Evolutionary conservation across 169 alveolate species (phyloP), one percentile per base, ranked within the genome.

Genomic region (Fabrea salina): DNA sequence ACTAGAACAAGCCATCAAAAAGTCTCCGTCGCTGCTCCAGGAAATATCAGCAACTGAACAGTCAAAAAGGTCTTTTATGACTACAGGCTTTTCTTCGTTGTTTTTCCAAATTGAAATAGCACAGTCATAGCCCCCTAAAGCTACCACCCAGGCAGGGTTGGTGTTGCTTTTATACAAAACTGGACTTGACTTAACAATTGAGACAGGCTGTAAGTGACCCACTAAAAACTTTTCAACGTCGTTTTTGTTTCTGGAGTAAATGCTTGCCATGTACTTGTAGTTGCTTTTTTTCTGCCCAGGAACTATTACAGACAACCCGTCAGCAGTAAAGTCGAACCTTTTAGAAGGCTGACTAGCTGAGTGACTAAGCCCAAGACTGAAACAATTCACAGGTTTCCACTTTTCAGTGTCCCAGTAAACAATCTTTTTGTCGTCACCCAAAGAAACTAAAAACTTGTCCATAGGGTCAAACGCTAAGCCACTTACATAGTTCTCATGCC

Each of bases 121-220:
- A 19, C 64, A 68, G 32, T 68, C 78, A 44, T 40, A 68, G 25
- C 78, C 78, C 37, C 78, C 78, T 47, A 68, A n/a, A n/a, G 78
- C 78, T n/a, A 68, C 39, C n/a, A 32, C 35, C 27, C 57, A 68
- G 0, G 7, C 22, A n/a, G 19, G 30, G 19, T 37, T 19, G 19
- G 19, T 43, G 13, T 68, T 43, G n/a, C 59, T 22, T 30, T 68
- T 47, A 44, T 68, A 68, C 0, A 68, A 43, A 13, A 68, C 78
- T 44, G 67, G 67, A 43, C 78, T 68, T n/a, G 61, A 57, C 13
- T 33, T n/a, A 16, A 30, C 66, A 8, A 68, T 64, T 8, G 78
- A 68, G 11, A 68, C 67, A n/a, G 78, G 66, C 32, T 68, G 57
- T n/a, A 68, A 30, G 4, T 68, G 78, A 19, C 78, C 78, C 19